A percentile compares a stretch with the other conserved stretches of the same genome.
phyloP scores from a whole-genome alignment of 768 basidiomycete genomes.

The Leccinellum rugosiceps region DNA sequence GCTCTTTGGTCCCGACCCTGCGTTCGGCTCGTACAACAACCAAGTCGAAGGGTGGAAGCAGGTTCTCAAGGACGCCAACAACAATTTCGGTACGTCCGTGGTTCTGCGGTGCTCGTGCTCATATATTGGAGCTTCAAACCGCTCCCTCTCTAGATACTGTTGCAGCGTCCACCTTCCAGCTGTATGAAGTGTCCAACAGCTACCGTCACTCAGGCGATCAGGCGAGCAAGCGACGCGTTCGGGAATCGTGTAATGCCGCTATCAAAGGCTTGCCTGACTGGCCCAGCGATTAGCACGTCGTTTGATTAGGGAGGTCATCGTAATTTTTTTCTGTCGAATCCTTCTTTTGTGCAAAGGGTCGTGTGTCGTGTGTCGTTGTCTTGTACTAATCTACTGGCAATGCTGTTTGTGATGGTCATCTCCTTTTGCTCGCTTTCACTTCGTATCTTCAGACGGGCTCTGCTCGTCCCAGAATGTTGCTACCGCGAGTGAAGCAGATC shows the following conservation, averaged over 20 bases:
- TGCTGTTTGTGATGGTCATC: neutral
- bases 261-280: slow-evolving; percentile 70
- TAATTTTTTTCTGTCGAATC: neutral
- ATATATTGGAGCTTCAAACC: neutral
- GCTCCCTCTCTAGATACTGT: slow-evolving; percentile 37
- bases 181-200: slow-evolving; percentile 67
- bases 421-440: neutral
- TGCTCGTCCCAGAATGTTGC: no score
- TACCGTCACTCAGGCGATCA: slow-evolving; percentile 73
- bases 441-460: no score
- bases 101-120: neutral
- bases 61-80: slow-evolving; percentile 56
- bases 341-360: neutral
- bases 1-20: slow-evolving; percentile 27
- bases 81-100: slow-evolving; percentile 44
- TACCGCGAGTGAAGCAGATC: neutral
- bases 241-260: slow-evolving; percentile 77
- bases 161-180: slow-evolving; percentile 69
- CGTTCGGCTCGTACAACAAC: slow-evolving; percentile 41
- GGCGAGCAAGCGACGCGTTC: slow-evolving; percentile 70
- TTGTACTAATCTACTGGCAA: slow-evolving; percentile 7
- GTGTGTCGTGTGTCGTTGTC: neutral
- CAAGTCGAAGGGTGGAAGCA: slow-evolving; percentile 58
- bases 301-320: neutral
- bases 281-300: slow-evolving; percentile 40